Percentiles rank a stretch among this genome's conserved stretches.
phyloP scores from a whole-genome alignment of 1,284 basidiomycete genomes.

The Boletus semigastroideus region DNA sequence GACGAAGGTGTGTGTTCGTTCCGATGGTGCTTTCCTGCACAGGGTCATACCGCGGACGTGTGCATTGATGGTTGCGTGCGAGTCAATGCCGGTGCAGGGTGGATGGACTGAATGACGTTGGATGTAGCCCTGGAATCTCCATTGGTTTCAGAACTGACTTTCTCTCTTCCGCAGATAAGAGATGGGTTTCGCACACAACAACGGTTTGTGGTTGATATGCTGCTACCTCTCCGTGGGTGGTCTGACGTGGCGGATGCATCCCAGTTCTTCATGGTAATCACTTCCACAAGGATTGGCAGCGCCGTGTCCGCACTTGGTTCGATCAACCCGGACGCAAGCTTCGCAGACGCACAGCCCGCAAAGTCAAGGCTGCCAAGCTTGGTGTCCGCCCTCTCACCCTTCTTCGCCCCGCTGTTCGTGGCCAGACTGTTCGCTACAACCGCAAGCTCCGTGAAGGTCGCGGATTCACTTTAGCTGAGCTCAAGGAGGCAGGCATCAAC shows the following conservation, averaged over 20 bases:
- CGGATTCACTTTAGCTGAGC: conserved; percentile 93
- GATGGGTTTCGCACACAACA: conserved; percentile 83
- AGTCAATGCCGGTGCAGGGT: conserved; percentile 9
- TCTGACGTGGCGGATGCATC: conserved; percentile 10
- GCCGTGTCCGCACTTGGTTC: conserved; percentile 95
- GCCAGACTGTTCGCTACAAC: conserved; percentile 98
- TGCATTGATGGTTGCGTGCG: not conserved
- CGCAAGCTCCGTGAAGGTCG: conserved; percentile 96
- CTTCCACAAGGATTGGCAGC: conserved; percentile 99
- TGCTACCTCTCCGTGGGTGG: conserved; percentile 1
- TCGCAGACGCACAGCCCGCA: conserved; percentile 91
- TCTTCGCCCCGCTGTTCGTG: conserved; percentile 97
- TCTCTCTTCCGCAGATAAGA: conserved; percentile 35
- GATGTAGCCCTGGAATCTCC: too few relatives aligned
- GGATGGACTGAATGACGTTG: conserved; percentile 24
- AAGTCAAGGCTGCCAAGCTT: conserved; percentile 87
- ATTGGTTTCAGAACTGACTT: conserved; percentile 23
- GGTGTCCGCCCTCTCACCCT: conserved; percentile 91
- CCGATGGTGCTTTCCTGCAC: conserved; percentile 12
- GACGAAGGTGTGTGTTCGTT: conserved; percentile 30
- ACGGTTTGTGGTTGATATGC: conserved; percentile 51
- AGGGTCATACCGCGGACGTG: not conserved
- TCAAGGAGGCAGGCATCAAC: conserved; percentile 96
- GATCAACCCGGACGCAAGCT: conserved; percentile 99
- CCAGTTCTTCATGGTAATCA: conserved; percentile 90